Base-by-base conservation (phyloP, 73 alveolate species). In the Diophrys appendiculata region DNA sequence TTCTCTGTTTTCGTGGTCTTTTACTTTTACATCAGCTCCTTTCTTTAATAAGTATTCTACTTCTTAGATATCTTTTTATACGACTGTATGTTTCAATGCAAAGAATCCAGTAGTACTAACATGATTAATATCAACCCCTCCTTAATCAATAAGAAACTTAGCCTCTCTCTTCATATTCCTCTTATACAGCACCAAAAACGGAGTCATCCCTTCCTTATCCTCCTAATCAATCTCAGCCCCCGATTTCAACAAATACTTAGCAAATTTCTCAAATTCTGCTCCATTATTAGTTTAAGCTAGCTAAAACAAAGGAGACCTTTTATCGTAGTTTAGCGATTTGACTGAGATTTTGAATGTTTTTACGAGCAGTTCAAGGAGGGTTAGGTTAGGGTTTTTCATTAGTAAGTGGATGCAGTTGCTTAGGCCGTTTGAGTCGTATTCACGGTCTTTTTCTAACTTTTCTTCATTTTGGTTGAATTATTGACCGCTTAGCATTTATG, bases 1-100 rank as follows among this genome's bases (percentile, higher is more conserved):
- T 74, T 87, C 92, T 83, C 99, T 95, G 52, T 84, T 81, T 27
- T 90, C 87, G 31, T 75, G 90, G 82, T 97, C 99, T 28, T 84
- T 77, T 43, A 87, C 67, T 67, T 80, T 80, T 73, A 77, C 71
- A 18, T 95, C 98, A 0, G 94, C 93, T 67, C 83, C 87, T 18
- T 65, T 54, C 52, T 33, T 67, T 24, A 86, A 31, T 13, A 86
- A 79, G 67, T 71, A 31, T 71, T 86, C 14, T n/a, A 86, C 65
- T 67, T 53, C 55, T 8, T 30, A 54, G 2, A 69, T 25, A 68
- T 74, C 73, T 23, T 67, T 52, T 1, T 54, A 25, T 33, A 79
- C 72, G 23, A 86, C 77, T 53, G 72, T 89, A 11, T 69, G 54
- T 76, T 86, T 86, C 32, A 86, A 52, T 0, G 93, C 90, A 53